A percentile compares a stretch with the other conserved stretches of the same genome.
Conservation (phyloP, 148 eudicot species). For the Silene conica region DNA sequence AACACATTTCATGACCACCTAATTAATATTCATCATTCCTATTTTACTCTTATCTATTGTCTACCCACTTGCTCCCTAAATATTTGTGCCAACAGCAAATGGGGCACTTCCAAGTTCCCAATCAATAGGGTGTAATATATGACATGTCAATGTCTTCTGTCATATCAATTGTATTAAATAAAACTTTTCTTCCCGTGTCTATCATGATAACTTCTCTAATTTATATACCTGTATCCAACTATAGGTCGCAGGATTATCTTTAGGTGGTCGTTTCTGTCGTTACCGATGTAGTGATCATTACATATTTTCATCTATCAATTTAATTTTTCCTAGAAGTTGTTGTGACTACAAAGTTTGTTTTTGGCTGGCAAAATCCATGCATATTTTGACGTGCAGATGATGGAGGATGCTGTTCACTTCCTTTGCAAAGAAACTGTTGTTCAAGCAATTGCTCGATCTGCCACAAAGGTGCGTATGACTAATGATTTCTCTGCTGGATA, state of each 20-base stretch:
- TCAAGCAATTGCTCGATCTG: slow-evolving; percentile 97
- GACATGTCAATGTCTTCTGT: not conserved
- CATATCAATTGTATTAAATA: not conserved
- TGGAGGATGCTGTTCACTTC: slow-evolving; percentile 98
- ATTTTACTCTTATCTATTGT: too few species aligned
- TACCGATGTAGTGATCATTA: not conserved
- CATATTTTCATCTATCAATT: not conserved
- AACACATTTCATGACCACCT: too few species aligned
- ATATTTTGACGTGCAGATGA: slow-evolving; percentile 54
- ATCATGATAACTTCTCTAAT: slow-evolving; percentile 2
- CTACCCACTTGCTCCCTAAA: too few species aligned
- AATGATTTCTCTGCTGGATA: not conserved
- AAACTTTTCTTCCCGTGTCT: not conserved
- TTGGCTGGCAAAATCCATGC: slow-evolving; percentile 10
- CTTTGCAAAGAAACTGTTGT: slow-evolving; percentile 89
- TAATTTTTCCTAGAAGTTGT: not conserved
- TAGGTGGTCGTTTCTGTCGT: not conserved
- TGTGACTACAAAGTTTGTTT: slow-evolving; percentile 4
- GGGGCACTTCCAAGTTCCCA: too few species aligned
- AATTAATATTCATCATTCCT: too few species aligned
- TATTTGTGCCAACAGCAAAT: too few species aligned
- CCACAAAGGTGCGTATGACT: slow-evolving; percentile 67
- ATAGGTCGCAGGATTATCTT: not conserved
- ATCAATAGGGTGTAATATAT: too few species aligned
- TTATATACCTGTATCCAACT: not conserved